Evolutionary conservation across 139 green algal genomes (phyloP).

Genomic region (Chlorella sp.): DNA sequence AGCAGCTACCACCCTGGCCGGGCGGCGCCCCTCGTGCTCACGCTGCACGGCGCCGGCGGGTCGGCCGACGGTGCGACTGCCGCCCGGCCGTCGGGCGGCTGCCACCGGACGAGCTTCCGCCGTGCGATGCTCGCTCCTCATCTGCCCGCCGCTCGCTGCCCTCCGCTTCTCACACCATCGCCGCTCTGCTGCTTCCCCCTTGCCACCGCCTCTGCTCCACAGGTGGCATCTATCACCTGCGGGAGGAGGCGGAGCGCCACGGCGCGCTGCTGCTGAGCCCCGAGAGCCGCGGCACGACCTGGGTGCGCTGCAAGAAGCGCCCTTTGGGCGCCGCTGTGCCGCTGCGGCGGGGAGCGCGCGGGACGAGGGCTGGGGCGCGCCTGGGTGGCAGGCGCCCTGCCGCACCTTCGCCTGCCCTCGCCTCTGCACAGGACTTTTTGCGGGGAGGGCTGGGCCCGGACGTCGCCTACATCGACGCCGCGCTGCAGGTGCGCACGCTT

Average conservation of each 20-base stretch:
- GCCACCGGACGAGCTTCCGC: not conserved
- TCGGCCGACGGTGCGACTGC: not conserved
- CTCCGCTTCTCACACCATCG: not conserved
- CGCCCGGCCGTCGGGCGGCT: not conserved
- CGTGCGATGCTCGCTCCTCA: not conserved
- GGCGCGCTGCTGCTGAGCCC: constrained; percentile 41
- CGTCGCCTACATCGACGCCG: constrained; percentile 29
- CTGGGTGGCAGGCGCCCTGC: not conserved
- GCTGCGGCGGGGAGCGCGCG: not conserved
- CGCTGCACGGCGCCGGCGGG: constrained; percentile 44
- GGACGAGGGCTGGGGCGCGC: not conserved
- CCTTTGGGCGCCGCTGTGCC: too few relatives aligned
- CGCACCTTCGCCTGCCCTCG: not conserved
- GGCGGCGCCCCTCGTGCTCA: constrained; percentile 37
- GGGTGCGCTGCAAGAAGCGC: constrained; percentile 9
- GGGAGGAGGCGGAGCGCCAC: not conserved
- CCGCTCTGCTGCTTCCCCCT: too few relatives aligned
- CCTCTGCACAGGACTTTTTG: not conserved
- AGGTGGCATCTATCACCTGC: constrained; percentile 4
- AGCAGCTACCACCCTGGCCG: constrained; percentile 16
- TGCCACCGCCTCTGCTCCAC: too few relatives aligned
- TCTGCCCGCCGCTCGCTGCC: not conserved
- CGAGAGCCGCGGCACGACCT: constrained; percentile 37
- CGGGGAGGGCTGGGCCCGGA: constrained; percentile 16
- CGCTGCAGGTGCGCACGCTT: not conserved